Base-by-base conservation (phyloP, 352 stramenopile species). In the Globisporangium carolinianum region DNA sequence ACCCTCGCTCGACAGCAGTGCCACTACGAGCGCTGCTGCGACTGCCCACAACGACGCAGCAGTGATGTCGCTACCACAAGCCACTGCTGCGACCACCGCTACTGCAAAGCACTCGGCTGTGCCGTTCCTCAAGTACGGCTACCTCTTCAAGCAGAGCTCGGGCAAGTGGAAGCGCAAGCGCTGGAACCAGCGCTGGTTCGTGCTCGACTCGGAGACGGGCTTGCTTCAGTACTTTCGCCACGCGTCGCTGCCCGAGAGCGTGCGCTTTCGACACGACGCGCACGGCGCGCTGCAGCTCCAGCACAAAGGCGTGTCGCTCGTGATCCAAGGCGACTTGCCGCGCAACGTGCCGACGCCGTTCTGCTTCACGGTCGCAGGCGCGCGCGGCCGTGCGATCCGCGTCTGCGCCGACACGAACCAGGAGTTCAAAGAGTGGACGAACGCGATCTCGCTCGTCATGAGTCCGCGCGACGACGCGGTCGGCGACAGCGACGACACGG, bases 131-230 rank as follows among this genome's bases (percentile, higher is more conserved):
- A 69, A 76, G 36, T 73, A 67, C 7, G 76, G 80, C 12, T 93
- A 89, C 57, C 57, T 93, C 24, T 74, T 86, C 50, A 93, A 93
- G 62, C 83, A 91, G 57, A 89, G 80, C 62, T 72, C 76, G 14
- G 83, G 80, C 47, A 86, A 84, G 60, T 93, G 80, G 80, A 88
- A 91, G 56, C 80, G 75, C 41, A 83, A 83, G 58, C 76, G 78
- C 41, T 91, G 83, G 83, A 86, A 89, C 61, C 75, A 93, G 63
- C 76, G 83, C 45, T 91, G 83, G 83, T 89, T 92, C 65, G 78
- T 89, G 32, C 64, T 92, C 38, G 76, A 89, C 57, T 66, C 56
- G 15, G 74, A 88, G 37, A 76, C 61, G n/a, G 80, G 83, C 14
- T 41, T 85, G 37, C 58, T 92, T 50, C 77, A 71, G 55, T 90